phyloP scores from a whole-genome alignment of 306 rosid species.

The Castanea mollissima region DNA sequence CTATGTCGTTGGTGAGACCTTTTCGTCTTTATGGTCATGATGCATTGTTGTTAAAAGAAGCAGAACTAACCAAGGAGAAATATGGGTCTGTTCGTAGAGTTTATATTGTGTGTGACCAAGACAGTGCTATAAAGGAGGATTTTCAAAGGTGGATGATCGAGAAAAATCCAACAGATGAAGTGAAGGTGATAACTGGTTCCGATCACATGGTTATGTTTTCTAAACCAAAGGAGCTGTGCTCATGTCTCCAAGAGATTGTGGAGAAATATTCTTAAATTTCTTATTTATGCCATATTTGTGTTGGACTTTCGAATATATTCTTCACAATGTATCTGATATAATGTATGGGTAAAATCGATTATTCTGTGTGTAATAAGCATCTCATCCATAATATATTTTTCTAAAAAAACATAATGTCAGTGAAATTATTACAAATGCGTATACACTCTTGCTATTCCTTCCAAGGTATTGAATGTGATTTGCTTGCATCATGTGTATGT shows the following conservation, averaged over 20 bases:
- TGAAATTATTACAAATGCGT: too few relatives aligned
- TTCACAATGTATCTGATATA: too few relatives aligned
- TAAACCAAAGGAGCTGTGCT: constrained; percentile 27
- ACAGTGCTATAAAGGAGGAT: constrained; percentile 5
- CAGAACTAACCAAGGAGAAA: constrained; percentile 16
- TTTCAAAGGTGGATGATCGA: constrained; percentile 33
- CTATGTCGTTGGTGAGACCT: constrained; percentile 32
- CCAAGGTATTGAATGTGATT: too few relatives aligned
- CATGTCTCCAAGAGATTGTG: constrained; percentile 27
- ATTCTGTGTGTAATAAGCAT: too few relatives aligned
- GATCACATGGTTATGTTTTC: constrained; percentile 64
- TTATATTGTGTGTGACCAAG: constrained; percentile 37
- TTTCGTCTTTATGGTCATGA: background rate
- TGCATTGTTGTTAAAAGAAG: constrained; percentile 10
- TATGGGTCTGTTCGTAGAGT: constrained; percentile 42
- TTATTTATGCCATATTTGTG: background rate
- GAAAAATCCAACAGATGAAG: constrained; percentile 27
- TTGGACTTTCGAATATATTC: background rate
- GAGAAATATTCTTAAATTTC: constrained; percentile 7
- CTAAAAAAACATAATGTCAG: too few relatives aligned
- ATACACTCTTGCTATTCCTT: too few relatives aligned
- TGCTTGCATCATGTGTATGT: too few relatives aligned
- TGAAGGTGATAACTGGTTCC: constrained; percentile 32
- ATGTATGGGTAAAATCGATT: too few relatives aligned
- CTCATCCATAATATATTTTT: too few relatives aligned